Evolutionary conservation across 1,139 yeast species (phyloP), one percentile per base, ranked within the genome.

Genomic region (Tardiomyces blankii): DNA sequence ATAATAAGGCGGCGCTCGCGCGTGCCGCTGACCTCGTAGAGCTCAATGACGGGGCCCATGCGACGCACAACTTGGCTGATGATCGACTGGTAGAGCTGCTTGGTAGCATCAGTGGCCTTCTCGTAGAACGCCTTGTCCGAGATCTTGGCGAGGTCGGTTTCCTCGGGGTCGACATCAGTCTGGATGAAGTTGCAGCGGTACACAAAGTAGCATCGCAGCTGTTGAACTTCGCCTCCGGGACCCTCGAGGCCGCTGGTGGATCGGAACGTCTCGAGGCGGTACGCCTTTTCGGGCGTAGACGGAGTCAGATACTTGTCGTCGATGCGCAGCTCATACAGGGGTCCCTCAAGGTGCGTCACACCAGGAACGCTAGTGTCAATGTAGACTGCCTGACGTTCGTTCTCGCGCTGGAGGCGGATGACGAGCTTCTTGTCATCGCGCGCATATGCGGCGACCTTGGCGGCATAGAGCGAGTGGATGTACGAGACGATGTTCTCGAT

Each of bases 1-100:
- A 91, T 84, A 44, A 91, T 79, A 52, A 91, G 80, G 62, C 97
- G 75, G 60, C 85, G 82, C 60, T 89, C 96, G 48, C 75, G 74
- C 14, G 82, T 72, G 54, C 83, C 82, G 53, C 85, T 89, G 46
- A 86, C 74, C 47, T 91, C 83, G 60, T 81, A 82, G 61, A 87
- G 85, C 66, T 82, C 89, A 61, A 91, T 87, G 30, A 88, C 95
- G 18, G 98, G 97, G 48, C 97, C 97, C 47, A 89, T 82, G 53
- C 91, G 80, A 49, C 70, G 69, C 45, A 75, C 72, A n/a, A 82
- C 91, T 58, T 81, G 77, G 44, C 72, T 66, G 62, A 89, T 80
- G 52, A 91, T 75, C 45, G 78, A 78, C 48, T 83, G 75, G 66
- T 89, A 91, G 46, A 89, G 70, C 48, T 71, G 66, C 66, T 85